Evolutionary conservation across 139 green algal species (phyloP).

Genomic region (Desmodesmus armatus): DNA sequence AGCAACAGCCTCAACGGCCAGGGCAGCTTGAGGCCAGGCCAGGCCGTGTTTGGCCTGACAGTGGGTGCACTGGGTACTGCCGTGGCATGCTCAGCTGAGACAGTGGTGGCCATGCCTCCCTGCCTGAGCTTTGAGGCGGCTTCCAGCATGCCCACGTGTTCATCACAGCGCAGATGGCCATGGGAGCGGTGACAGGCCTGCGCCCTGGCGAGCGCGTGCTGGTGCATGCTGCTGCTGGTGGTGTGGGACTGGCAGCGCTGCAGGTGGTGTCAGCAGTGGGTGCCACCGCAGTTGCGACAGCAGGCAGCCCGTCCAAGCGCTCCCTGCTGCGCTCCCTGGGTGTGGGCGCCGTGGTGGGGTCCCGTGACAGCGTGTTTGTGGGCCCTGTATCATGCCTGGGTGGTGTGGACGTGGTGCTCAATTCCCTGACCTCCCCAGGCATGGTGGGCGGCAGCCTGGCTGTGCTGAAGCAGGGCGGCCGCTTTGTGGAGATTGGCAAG

Average conservation of each 20-base stretch:
- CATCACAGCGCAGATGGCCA: slow-evolving; percentile 78
- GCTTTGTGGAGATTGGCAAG: slow-evolving; percentile 91
- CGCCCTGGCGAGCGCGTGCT: slow-evolving; percentile 64
- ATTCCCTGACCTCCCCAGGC: slow-evolving; percentile 87
- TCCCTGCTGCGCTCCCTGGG: slow-evolving; percentile 71
- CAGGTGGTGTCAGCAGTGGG: slow-evolving; percentile 65
- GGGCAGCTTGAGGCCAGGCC: slow-evolving; percentile 53
- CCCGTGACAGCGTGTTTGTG: slow-evolving; percentile 76
- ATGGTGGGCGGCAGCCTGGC: slow-evolving; percentile 83
- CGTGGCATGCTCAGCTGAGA: slow-evolving; percentile 63
- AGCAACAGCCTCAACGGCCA: neutral
- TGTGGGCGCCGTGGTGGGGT: slow-evolving; percentile 61
- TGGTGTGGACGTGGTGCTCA: slow-evolving; percentile 70
- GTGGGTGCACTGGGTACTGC: slow-evolving; percentile 77
- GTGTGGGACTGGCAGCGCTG: slow-evolving; percentile 80
- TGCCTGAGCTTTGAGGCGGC: slow-evolving; percentile 77
- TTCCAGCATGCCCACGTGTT: slow-evolving; percentile 85
- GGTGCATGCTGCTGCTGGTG: slow-evolving; percentile 61
- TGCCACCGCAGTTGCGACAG: slow-evolving; percentile 67
- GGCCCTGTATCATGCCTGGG: slow-evolving; percentile 36
- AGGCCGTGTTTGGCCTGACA: slow-evolving; percentile 85
- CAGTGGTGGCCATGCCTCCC: slow-evolving; percentile 73
- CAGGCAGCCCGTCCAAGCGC: slow-evolving; percentile 79
- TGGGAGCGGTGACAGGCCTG: slow-evolving; percentile 52
- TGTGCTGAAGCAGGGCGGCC: slow-evolving; percentile 62